Evolutionary conservation across 106 monocot species (phyloP).

Genomic region (Ottelia alismoides): DNA sequence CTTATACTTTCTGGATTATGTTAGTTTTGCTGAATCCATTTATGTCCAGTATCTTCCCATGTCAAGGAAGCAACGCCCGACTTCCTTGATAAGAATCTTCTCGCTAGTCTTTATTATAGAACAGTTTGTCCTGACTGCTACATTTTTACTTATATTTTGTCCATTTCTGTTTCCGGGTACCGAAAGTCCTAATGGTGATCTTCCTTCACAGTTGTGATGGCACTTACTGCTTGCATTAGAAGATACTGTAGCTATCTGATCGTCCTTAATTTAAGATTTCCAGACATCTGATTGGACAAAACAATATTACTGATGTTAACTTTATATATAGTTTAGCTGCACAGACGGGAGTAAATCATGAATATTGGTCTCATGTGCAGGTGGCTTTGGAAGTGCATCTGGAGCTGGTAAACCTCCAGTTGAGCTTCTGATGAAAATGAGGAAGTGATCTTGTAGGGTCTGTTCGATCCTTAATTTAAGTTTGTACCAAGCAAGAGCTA

Average conservation of each 20-base stretch:
- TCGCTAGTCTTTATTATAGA: no score
- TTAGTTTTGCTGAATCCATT: background rate
- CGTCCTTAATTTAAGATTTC: slow-evolving; percentile 10
- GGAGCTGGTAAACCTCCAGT: slow-evolving; percentile 60
- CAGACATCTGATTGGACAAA: background rate
- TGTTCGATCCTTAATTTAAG: no score
- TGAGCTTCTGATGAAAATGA: slow-evolving; percentile 73
- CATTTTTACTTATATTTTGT: background rate
- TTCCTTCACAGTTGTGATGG: background rate
- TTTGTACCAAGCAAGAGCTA: no score
- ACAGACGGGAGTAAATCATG: background rate
- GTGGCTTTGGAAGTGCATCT: slow-evolving; percentile 55
- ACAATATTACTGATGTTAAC: background rate
- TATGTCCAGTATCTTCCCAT: background rate
- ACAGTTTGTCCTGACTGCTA: background rate
- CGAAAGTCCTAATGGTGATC: no score
- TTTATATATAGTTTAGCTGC: background rate
- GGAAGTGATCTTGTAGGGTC: no score
- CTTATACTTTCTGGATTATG: slow-evolving; percentile 9
- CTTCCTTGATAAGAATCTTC: no score
- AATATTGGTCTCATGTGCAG: slow-evolving; percentile 18
- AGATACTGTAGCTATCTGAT: slow-evolving; percentile 3
- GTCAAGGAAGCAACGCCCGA: background rate
- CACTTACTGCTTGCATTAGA: background rate
- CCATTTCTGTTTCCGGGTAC: no score